phyloP scores from a whole-genome alignment of 1,139 yeast species.

The Pichia terricola region DNA sequence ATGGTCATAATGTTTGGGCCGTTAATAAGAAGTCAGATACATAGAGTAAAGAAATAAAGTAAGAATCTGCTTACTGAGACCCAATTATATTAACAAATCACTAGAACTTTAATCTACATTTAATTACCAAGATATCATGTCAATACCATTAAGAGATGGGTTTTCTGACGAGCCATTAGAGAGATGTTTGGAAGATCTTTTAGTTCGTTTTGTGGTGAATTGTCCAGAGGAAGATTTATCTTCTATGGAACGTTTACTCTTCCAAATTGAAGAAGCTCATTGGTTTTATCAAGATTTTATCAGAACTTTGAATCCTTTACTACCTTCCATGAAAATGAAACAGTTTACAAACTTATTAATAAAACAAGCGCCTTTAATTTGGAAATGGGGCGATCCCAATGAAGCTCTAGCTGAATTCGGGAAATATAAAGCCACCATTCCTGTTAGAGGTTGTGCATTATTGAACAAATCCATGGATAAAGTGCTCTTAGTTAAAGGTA shows the following conservation, averaged over 20 bases:
- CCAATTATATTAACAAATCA: too few species aligned
- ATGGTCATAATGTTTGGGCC: too few species aligned
- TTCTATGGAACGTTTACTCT: slow-evolving; percentile 76
- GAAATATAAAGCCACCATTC: slow-evolving; percentile 79
- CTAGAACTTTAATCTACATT: too few species aligned
- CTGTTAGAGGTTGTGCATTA: slow-evolving; percentile 93
- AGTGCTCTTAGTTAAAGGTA: slow-evolving; percentile 74
- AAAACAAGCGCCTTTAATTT: slow-evolving; percentile 72
- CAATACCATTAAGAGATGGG: slow-evolving; percentile 48
- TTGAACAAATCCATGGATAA: slow-evolving; percentile 65
- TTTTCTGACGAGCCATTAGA: slow-evolving; percentile 54
- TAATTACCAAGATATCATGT: slow-evolving; percentile 36
- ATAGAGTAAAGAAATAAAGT: too few species aligned
- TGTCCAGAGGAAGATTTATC: slow-evolving; percentile 87
- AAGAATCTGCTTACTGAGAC: too few species aligned
- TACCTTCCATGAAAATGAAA: slow-evolving; percentile 76
- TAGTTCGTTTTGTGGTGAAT: slow-evolving; percentile 84
- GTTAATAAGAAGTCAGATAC: too few species aligned
- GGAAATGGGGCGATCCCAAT: slow-evolving; percentile 78
- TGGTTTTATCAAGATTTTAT: slow-evolving; percentile 94
- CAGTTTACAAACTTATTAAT: slow-evolving; percentile 66
- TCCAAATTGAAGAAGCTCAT: slow-evolving; percentile 96
- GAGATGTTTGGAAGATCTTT: slow-evolving; percentile 73
- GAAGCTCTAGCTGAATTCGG: slow-evolving; percentile 72
- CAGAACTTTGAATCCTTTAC: slow-evolving; percentile 59